Evolutionary conservation across 371 early-diverging fungal genomes (phyloP).

Genomic region (Smittium mucronatum): DNA sequence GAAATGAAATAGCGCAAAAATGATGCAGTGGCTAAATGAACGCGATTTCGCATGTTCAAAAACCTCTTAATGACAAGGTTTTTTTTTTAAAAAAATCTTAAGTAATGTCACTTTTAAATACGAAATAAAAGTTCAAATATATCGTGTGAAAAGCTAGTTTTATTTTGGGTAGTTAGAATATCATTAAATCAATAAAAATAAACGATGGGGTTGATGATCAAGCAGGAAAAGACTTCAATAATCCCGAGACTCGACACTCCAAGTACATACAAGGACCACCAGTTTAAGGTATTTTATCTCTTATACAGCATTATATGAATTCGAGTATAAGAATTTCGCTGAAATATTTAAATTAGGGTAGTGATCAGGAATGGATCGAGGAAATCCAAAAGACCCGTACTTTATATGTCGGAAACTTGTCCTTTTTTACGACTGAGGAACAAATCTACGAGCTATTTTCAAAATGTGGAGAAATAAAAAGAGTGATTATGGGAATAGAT

Average conservation of each 20-base stretch:
- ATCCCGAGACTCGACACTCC: slow-evolving; percentile 73
- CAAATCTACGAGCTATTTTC: slow-evolving; percentile 94
- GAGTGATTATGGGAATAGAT: slow-evolving; percentile 98
- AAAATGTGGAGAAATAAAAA: slow-evolving; percentile 90
- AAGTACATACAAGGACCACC: slow-evolving; percentile 73
- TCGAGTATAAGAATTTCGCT: not conserved
- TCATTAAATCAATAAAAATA: no score
- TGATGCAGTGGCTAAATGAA: no score
- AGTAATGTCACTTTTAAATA: no score
- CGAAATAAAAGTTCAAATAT: no score
- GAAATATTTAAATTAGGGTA: slow-evolving; percentile 38
- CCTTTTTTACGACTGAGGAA: slow-evolving; percentile 97
- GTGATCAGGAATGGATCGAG: slow-evolving; percentile 47
- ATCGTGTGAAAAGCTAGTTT: no score
- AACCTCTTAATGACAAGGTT: no score
- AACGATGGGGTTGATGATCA: not conserved
- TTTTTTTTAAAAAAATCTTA: no score
- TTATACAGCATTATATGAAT: not conserved
- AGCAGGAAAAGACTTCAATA: slow-evolving; percentile 32
- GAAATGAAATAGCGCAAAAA: no score
- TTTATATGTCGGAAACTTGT: slow-evolving; percentile 94
- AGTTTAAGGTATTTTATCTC: slow-evolving; percentile 45
- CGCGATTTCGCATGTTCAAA: no score
- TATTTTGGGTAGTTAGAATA: no score
- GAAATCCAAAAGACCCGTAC: slow-evolving; percentile 65